Evolutionary conservation across 768 basidiomycete genomes (phyloP), one percentile per base, ranked within the genome.

Genomic region (Roridomyces roridus): DNA sequence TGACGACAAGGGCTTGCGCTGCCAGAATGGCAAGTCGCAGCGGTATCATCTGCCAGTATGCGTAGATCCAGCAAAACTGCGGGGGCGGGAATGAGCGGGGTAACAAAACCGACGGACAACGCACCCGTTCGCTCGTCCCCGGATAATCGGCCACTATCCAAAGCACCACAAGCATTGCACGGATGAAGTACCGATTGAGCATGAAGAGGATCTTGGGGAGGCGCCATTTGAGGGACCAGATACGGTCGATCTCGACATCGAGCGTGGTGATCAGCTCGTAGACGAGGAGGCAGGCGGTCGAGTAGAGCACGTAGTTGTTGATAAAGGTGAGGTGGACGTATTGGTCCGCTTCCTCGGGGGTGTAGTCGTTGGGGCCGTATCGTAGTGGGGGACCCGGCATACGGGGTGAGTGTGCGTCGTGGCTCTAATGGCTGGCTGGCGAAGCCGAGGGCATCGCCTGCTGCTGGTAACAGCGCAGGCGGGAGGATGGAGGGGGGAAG

Each of bases 31-130:
- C 55, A 26, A 62, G 55, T 8, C 60, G 60, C 29, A 62, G 31
- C 10, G 60, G 55, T 18, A 62, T 50, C 60, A 62, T 62, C 20
- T 62, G 51, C 60, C 60, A 62, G 31, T 57, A 62, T 21, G 46
- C 24, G 43, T 57, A 62, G 35, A 62, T 46, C 1, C 42, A 46
- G 21, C 60, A 62, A 36, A 62, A 57, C 55, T 57, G 41, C n/a
- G 21, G n/a, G n/a, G 21, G 39, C 3, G 18, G 15, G 14, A 24
- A 12, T 14, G n/a, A 12, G 34, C 18, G 36, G 4, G 28, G 17
- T 11, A n/a, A 4, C 11, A 11, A 43, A 20, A 31, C 14, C 26
- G 15, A 24, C 6, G n/a, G 20, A n/a, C 0, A 29, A 20, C 47
- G 34, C 42, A 50, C 55, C 44, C 50, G 55, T 8, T 41, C 8